phyloP scores from a whole-genome alignment of 78 protist species.

The Dictyostelium capitatum region DNA sequence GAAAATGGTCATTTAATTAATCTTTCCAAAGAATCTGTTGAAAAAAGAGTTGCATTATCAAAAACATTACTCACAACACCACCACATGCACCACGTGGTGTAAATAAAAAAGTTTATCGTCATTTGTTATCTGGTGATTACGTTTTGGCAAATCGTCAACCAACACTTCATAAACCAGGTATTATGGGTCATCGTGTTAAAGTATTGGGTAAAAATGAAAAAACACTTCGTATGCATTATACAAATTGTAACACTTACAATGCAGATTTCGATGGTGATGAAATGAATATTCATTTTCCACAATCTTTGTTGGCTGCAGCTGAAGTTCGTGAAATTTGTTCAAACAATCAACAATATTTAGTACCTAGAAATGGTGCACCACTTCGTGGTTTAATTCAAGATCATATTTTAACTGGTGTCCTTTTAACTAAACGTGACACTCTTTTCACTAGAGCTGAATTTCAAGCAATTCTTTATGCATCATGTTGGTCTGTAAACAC shows the following conservation, averaged over 20 bases:
- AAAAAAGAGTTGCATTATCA: conserved; percentile 85
- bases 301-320: conserved; percentile 91
- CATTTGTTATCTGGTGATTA: conserved; percentile 96
- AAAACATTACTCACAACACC: conserved; percentile 78
- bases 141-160: conserved; percentile 99
- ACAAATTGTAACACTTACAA: conserved; percentile 99
- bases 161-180: conserved; percentile 98
- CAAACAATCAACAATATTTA: conserved; percentile 93
- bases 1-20: conserved; percentile 78
- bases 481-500: conserved; percentile 57
- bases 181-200: conserved; percentile 96
- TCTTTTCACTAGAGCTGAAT: conserved; percentile 85
- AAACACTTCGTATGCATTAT: conserved; percentile 98
- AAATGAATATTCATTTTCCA: conserved; percentile 99
- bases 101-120: conserved; percentile 92
- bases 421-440: conserved; percentile 93
- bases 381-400: conserved; percentile 99
- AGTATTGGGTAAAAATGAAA: conserved; percentile 83
- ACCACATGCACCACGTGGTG: conserved; percentile 65
- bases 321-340: conserved; percentile 93
- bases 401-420: conserved; percentile 97
- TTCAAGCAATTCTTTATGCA: conserved; percentile 84
- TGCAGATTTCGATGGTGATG: conserved; percentile 99
- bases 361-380: conserved; percentile 96
- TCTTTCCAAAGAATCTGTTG: conserved; percentile 60